Conservation (phyloP, 345 rosid species). For the Erodium maritimum region DNA sequence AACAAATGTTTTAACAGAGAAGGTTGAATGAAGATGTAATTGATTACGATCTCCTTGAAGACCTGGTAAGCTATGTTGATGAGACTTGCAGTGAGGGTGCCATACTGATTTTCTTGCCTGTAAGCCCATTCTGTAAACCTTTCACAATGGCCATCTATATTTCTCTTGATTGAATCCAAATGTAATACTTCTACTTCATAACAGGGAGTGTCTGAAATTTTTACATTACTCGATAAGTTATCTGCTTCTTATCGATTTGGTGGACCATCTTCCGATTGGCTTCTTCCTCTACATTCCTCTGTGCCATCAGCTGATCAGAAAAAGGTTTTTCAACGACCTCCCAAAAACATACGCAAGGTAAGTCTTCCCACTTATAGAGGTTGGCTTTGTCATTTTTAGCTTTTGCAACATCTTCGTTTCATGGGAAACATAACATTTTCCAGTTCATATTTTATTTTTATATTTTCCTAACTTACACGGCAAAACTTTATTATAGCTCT, state of each 20-base stretch:
- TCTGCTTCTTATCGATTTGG: conserved; percentile 75
- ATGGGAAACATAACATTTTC: too few species aligned
- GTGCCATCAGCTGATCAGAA: conserved; percentile 61
- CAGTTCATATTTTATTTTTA: too few species aligned
- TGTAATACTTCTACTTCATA: background rate
- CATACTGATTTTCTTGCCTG: conserved; percentile 78
- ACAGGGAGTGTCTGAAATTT: conserved; percentile 78
- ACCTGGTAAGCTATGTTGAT: conserved; percentile 72
- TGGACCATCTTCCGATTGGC: conserved; percentile 73
- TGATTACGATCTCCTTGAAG: conserved; percentile 90
- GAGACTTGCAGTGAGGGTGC: conserved; percentile 71
- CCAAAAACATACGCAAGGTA: conserved; percentile 67
- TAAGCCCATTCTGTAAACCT: conserved; percentile 23
- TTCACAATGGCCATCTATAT: conserved; percentile 2
- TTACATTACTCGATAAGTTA: conserved; percentile 58
- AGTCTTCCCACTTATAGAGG: conserved; percentile 8
- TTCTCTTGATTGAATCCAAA: conserved; percentile 3
- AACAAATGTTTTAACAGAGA: conserved; percentile 36
- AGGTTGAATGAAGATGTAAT: conserved; percentile 69
- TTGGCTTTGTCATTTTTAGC: background rate
- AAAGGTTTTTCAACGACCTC: conserved; percentile 68
- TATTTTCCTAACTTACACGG: too few species aligned
- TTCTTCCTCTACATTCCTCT: conserved; percentile 85
- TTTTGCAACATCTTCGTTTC: too few species aligned
- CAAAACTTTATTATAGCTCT: too few species aligned